Evolutionary conservation across 805 yeast genomes (phyloP), one percentile per base, ranked within the genome.

Genomic region (Nakazawaea siamensis): DNA sequence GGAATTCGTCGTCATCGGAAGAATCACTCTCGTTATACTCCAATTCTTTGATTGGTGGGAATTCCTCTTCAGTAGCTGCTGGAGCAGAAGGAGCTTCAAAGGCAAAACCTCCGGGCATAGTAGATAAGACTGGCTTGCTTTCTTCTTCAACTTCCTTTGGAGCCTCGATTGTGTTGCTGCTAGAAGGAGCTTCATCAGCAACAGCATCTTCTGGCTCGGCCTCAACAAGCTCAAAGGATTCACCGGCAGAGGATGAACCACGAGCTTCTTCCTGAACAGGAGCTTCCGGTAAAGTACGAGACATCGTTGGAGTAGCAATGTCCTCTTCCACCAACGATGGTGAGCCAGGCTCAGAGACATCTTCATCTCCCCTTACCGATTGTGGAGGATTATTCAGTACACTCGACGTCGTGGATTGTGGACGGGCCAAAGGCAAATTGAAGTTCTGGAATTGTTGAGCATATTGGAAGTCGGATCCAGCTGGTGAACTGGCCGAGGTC

Each of bases 371-470:
- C 41, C 95, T 76, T 6, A 86, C 94, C 16, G 95, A 83, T 57
- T 76, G 73, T 0, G 97, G 88, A 2, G 97, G 86, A 54, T 90
- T 87, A 58, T 88, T 88, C 48, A 82, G 90, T 23, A 87, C 94
- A 29, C 95, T 83, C 0, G 96, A 86, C 0, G 96, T 83, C 26
- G 82, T 73, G 0, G 95, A 83, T 39, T 79, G 82, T 2, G 94
- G 83, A 47, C 92, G 65, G 24, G 57, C 60, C 51, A 72, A 45
- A 4, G 67, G 68, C 27, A 65, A 58, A 38, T 67, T 74, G 39
- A 51, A 46, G 25, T 30, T 36, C 15, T 42, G 38, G 29, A 33
- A 31, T 11, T 49, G 43, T 42, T 61, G 66, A 12, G 60, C 54
- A 43, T 62, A 64, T 36, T 63, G 65, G 54, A 60, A 67, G 15